phyloP scores from a whole-genome alignment of 148 eudicot genomes.

The Suaeda aralocaspica region DNA sequence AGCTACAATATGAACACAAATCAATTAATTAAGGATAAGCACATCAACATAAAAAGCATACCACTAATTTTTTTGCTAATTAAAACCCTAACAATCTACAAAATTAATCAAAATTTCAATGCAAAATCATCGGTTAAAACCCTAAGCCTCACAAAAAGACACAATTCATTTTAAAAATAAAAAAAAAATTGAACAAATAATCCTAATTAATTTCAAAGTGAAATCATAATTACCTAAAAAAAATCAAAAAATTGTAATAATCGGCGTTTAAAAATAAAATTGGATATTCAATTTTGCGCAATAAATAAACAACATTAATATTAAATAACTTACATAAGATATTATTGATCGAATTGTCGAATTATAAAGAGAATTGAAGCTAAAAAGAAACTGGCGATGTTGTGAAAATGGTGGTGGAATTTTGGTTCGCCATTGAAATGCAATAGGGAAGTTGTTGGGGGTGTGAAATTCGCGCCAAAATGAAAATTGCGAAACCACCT shows the following conservation, averaged over 20 bases:
- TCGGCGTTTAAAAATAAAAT: background rate
- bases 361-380: background rate
- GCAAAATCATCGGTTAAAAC: background rate
- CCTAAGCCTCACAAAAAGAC: background rate
- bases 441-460: background rate
- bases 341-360: background rate
- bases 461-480: constrained; percentile 13
- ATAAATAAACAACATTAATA: background rate
- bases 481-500: too few relatives aligned
- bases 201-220: background rate
- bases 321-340: background rate
- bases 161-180: background rate
- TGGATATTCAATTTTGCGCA: background rate
- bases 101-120: background rate
- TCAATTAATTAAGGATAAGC: too few relatives aligned
- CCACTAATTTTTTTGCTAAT: too few relatives aligned
- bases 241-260: background rate
- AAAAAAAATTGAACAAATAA: background rate
- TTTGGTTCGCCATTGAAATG: background rate
- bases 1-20: too few relatives aligned
- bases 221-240: background rate
- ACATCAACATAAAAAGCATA: too few relatives aligned
- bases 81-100: too few relatives aligned
- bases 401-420: background rate
- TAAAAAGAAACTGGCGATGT: background rate